Evolutionary conservation across 129 eudicot species (phyloP), one percentile per base, ranked within the genome.

Genomic region (Lactuca saligna): DNA sequence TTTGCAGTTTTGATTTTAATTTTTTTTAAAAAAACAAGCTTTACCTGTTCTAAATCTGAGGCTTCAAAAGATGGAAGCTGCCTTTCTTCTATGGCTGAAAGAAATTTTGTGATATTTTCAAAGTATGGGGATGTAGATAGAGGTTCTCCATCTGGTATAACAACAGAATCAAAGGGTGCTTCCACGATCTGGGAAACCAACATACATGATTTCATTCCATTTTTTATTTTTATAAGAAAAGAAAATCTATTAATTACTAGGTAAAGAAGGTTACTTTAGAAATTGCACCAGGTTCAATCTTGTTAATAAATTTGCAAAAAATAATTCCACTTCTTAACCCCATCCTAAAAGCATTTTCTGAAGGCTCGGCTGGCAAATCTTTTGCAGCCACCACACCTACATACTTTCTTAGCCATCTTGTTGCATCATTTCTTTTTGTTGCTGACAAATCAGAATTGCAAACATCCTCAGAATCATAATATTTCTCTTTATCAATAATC

Each of bases 311-410:
- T 73, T 78, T 84, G 82, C 98, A 93, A 75, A 93, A 87, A 46
- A 89, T 68, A 54, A 86, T 82, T 57, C 98, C 98, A 69, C 96
- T 93, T 65, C 96, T 70, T 66, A 93, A 72, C 25, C 86, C 96
- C 20, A 93, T 75, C 74, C 97, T 81, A 72, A 93, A 93, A 42
- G 79, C 85, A 51, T 89, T 89, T 79, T 93, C 98, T 10, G 98
- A 86, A 74, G 98, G 98, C 66, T 93, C 82, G 25, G 91, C 95
- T 5, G 98, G 96, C 67, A 93, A 85, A 85, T 93, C 98, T 74
- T 87, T 93, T 34, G 82, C 95, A 33, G 75, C 83, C 65, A 89
- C 95, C 29, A 89, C 89, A 58, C 95, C 98, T 5, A 81, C 84
- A 74, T 69, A 81, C 69, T 85, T 86, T 75, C 95, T 72, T 66